Evolutionary conservation across 2,329 filamentous ascomycete genomes (phyloP).

Genomic region (Bipolaris victoriae): DNA sequence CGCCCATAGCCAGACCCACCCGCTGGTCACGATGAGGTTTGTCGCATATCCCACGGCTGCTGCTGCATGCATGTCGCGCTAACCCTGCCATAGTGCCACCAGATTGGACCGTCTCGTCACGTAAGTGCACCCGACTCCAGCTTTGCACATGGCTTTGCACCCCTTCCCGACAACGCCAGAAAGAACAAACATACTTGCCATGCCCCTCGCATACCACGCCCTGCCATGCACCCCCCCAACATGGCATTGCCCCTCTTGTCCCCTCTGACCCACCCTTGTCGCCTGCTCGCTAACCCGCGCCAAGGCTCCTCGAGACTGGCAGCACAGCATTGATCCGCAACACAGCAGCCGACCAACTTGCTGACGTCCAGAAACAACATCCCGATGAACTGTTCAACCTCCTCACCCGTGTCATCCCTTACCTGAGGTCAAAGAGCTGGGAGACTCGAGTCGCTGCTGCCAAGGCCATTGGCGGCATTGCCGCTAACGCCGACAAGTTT

Average conservation of each 20-base stretch:
- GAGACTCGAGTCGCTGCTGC: constrained; percentile 93
- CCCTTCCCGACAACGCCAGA: not conserved
- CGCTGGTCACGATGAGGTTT: constrained; percentile 39
- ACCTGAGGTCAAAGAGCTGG: constrained; percentile 94
- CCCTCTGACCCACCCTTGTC: not conserved
- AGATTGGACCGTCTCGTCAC: constrained; percentile 49
- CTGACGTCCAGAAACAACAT: constrained; percentile 97
- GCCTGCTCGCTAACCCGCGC: constrained; percentile 32
- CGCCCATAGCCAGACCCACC: constrained; percentile 16
- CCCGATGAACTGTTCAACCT: constrained; percentile 97
- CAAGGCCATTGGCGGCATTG: constrained; percentile 92
- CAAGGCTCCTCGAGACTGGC: constrained; percentile 91
- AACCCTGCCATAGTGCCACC: constrained; percentile 45
- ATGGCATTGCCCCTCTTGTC: not conserved
- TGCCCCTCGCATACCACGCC: not conserved
- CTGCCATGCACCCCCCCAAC: not conserved
- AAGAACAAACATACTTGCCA: not conserved
- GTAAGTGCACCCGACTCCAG: constrained; percentile 35
- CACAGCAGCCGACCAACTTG: constrained; percentile 94
- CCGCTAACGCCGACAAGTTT: constrained; percentile 84
- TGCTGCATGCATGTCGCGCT: constrained; percentile 41
- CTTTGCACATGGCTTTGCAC: not conserved
- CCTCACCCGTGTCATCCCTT: constrained; percentile 91
- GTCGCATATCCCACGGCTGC: constrained; percentile 21
- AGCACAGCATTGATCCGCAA: constrained; percentile 96